Evolutionary conservation across 2,329 filamentous ascomycete genomes (phyloP).

Genomic region (Stachybotrys echinatus): DNA sequence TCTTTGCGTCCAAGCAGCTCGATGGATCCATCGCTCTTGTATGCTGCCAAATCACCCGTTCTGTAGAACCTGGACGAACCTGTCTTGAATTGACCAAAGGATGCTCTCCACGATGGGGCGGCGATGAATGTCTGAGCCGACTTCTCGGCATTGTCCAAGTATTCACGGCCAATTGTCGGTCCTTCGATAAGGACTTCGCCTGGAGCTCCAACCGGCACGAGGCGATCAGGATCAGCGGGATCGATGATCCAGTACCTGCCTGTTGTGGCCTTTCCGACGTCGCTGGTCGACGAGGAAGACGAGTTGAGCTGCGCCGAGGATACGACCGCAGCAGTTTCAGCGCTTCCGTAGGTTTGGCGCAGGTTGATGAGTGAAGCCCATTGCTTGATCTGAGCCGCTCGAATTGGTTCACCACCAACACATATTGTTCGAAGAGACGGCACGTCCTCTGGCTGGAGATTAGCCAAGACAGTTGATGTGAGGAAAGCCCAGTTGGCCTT

Average conservation of each 20-base stretch:
- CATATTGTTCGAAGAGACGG: neutral
- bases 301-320: neutral
- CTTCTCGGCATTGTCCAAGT: neutral
- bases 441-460: conserved; percentile 27
- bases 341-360: neutral
- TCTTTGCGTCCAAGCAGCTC: conserved; percentile 32
- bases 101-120: neutral
- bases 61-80: conserved; percentile 1
- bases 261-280: conserved; percentile 35
- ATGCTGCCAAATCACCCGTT: conserved; percentile 3
- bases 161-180: neutral
- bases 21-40: neutral
- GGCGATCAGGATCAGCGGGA: conserved; percentile 4
- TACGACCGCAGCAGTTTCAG: neutral
- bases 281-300: conserved; percentile 31
- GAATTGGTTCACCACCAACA: neutral
- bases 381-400: neutral
- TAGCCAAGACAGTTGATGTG: conserved; percentile 7
- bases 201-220: conserved; percentile 3
- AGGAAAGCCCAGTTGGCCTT: conserved; percentile 4
- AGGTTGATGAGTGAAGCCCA: neutral
- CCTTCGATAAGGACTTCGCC: conserved; percentile 11
- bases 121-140: neutral
- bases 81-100: neutral
- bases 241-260: conserved; percentile 4